These are phyloP conservation scores for Talaromyces amestolkiae DNA, from an alignment of 2,329 filamentous ascomycete genomes.

Conservation along the genomic window DNA sequence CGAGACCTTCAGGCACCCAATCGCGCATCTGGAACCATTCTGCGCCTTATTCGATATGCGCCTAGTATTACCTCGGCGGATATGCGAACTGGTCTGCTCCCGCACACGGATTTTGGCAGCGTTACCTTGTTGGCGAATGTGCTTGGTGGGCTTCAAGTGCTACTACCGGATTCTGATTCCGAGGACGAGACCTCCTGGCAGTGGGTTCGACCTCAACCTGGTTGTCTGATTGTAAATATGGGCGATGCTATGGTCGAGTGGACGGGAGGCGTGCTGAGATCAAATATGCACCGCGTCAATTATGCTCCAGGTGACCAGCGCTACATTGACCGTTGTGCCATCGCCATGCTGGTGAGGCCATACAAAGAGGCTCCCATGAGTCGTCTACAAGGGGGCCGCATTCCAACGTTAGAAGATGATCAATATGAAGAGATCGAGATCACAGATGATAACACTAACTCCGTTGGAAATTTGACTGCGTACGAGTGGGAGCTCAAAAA, in stretches of 20 bases:
- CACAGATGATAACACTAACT: background rate
- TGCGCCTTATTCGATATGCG: conserved; percentile 19
- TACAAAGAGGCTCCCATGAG: conserved; percentile 20
- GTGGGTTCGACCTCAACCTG: conserved; percentile 24
- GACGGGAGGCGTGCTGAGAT: conserved; percentile 38
- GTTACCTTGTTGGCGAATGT: conserved; percentile 40
- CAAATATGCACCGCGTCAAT: conserved; percentile 28
- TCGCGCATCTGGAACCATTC: conserved; percentile 6
- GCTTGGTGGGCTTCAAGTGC: conserved; percentile 38
- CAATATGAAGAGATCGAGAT: background rate
- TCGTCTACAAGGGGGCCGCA: conserved; percentile 17
- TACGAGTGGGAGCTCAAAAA: conserved; percentile 14
- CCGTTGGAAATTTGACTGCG: conserved; percentile 1
- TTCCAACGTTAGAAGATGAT: conserved; percentile 19
- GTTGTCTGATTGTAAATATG: conserved; percentile 45
- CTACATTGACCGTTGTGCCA: conserved; percentile 19
- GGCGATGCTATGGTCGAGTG: conserved; percentile 51
- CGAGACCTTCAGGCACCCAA: conserved; percentile 6
- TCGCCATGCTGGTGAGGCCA: conserved; percentile 25
- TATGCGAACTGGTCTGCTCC: conserved; percentile 28
- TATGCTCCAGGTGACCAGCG: conserved; percentile 25
- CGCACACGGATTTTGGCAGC: conserved; percentile 40
- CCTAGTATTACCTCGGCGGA: conserved; percentile 23
- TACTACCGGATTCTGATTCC: conserved; percentile 23
- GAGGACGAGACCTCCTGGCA: conserved; percentile 22